Percentiles rank a stretch among this genome's conserved stretches.
Conservation (phyloP, 345 rosid genomes). For the Salix viminalis region DNA sequence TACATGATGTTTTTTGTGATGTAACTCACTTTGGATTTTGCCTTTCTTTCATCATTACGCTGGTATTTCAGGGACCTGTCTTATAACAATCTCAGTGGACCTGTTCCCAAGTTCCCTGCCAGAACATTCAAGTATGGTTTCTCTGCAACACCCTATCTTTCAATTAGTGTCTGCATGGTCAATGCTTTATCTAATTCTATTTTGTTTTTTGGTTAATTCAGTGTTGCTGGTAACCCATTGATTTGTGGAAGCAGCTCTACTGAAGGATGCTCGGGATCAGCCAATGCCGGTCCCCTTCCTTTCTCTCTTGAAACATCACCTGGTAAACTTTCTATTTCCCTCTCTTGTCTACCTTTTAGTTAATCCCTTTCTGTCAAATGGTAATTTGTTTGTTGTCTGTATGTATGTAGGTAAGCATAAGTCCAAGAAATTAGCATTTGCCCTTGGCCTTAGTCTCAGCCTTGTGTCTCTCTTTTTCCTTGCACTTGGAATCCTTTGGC, state of each 20-base stretch:
- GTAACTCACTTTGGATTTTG: background rate
- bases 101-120: constrained; percentile 67
- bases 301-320: constrained; percentile 50
- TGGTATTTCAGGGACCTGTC: constrained; percentile 75
- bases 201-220: constrained; percentile 25
- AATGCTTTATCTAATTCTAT: background rate
- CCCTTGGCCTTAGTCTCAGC: constrained; percentile 65
- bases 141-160: background rate
- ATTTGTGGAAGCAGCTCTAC: constrained; percentile 57
- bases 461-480: constrained; percentile 45
- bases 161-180: background rate
- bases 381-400: background rate
- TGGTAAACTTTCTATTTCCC: constrained; percentile 30
- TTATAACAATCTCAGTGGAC: constrained; percentile 88
- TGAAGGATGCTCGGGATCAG: constrained; percentile 62
- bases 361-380: background rate
- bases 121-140: constrained; percentile 69
- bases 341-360: background rate
- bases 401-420: constrained; percentile 39
- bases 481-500: constrained; percentile 50
- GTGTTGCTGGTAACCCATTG: constrained; percentile 76
- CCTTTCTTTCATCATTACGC: constrained; percentile 8
- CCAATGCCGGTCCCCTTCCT: constrained; percentile 44
- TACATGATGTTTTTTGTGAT: background rate
- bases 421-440: constrained; percentile 60